Conservation (phyloP, 352 stramenopile genomes). For the Pythium myriotylum region DNA sequence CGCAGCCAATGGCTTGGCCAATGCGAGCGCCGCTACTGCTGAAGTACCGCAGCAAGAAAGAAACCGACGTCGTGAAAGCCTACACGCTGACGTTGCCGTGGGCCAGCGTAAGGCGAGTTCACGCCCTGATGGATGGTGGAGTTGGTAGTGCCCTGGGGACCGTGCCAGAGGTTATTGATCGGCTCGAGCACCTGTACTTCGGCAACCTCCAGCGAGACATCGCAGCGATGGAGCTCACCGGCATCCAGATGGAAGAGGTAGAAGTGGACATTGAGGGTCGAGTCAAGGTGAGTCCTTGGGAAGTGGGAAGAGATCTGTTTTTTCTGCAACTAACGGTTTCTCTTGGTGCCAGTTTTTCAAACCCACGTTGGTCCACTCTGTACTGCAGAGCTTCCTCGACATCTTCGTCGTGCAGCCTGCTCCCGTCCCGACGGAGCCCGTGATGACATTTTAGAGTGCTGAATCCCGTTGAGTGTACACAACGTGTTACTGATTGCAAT, state of each 20-base stretch:
- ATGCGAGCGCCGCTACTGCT: constrained; percentile 16
- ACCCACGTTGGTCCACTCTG: constrained; percentile 17
- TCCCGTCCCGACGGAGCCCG: neutral
- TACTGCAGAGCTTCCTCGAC: constrained; percentile 26
- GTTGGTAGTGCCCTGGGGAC: constrained; percentile 17
- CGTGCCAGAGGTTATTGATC: constrained; percentile 22
- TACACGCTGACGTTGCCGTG: constrained; percentile 29
- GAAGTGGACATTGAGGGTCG: constrained; percentile 20
- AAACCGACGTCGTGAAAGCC: constrained; percentile 15
- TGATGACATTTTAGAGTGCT: constrained; percentile 14
- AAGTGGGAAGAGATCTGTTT: neutral
- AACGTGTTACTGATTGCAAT: neutral
- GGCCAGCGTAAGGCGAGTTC: constrained; percentile 18
- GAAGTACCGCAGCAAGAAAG: constrained; percentile 16
- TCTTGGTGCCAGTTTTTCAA: constrained; percentile 22
- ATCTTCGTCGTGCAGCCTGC: constrained; percentile 26
- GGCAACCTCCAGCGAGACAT: constrained; percentile 22
- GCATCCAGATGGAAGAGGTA: constrained; percentile 27
- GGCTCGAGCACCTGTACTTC: constrained; percentile 25
- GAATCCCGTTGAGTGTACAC: neutral
- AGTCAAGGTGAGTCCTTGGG: constrained; percentile 21
- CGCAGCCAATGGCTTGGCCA: neutral
- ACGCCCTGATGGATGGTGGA: constrained; percentile 15
- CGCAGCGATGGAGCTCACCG: constrained; percentile 22
- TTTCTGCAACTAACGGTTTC: neutral